Conservation (phyloP, 345 rosid species). For the Euphorbia peplus region DNA sequence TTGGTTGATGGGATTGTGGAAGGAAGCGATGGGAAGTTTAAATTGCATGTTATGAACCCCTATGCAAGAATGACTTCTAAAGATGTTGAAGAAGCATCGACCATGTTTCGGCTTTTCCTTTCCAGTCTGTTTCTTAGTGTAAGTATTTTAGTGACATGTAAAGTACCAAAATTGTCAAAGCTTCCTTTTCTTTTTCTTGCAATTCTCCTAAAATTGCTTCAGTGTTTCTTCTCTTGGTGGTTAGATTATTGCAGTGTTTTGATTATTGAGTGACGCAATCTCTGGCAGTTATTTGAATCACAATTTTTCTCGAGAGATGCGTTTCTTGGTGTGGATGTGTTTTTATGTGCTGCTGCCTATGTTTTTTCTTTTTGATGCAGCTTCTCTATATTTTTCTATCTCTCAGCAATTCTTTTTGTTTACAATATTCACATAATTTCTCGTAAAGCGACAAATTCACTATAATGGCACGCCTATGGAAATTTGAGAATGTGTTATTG, state of each 20-base stretch:
- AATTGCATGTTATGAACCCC: slow-evolving; percentile 70
- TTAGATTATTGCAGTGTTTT: background rate
- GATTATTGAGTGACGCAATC: background rate
- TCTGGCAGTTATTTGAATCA: background rate
- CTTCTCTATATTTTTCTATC: background rate
- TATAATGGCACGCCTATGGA: background rate
- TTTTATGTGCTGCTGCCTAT: too few relatives aligned
- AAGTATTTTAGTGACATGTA: slow-evolving; percentile 37
- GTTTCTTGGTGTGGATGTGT: background rate
- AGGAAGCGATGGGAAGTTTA: slow-evolving; percentile 65
- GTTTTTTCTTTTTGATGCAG: background rate
- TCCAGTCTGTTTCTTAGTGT: slow-evolving; percentile 87
- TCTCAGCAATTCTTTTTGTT: background rate
- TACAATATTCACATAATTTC: background rate
- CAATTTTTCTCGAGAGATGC: background rate
- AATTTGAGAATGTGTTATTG: background rate
- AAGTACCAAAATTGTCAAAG: background rate
- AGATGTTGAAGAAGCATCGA: slow-evolving; percentile 70
- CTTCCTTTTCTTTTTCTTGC: background rate
- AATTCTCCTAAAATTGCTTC: background rate
- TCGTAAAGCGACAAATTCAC: background rate
- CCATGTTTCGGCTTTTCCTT: slow-evolving; percentile 75
- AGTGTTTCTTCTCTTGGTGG: background rate
- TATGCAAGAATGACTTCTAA: slow-evolving; percentile 82
- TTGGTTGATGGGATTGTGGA: slow-evolving; percentile 80